These are phyloP conservation scores for Trypanosoma conorhini DNA, from an alignment of 208 protist species.

Conservation along the genomic window DNA sequence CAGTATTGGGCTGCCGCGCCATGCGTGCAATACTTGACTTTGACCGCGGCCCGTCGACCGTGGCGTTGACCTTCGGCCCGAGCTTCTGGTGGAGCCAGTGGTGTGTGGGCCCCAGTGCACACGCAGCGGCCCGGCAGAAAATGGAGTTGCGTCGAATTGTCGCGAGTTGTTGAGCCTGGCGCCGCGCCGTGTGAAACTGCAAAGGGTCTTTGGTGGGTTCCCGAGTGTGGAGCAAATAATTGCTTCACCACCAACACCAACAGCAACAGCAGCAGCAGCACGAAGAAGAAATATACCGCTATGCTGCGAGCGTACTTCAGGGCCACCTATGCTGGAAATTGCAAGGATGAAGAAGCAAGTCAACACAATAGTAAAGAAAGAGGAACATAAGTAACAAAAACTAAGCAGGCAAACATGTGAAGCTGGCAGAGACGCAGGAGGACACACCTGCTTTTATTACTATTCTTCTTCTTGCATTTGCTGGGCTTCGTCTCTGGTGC, in stretches of 20 bases:
- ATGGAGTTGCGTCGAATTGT: not conserved
- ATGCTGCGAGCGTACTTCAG: too few species aligned
- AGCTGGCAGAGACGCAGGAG: not conserved
- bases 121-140: not conserved
- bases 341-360: not conserved
- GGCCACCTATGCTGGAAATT: not conserved
- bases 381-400: not conserved
- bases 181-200: not conserved
- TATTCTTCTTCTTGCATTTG: not conserved
- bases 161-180: not conserved
- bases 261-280: not conserved
- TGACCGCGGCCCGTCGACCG: not conserved
- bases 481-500: not conserved
- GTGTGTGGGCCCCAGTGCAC: not conserved
- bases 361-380: not conserved
- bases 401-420: not conserved
- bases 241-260: not conserved
- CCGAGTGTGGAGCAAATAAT: not conserved
- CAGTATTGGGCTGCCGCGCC: constrained; percentile 29
- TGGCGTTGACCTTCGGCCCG: not conserved
- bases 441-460: not conserved
- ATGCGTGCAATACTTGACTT: constrained; percentile 15
- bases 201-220: not conserved
- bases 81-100: not conserved
- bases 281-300: not conserved